phyloP scores from a whole-genome alignment of 352 stramenopile genomes.

The Phytophthora citricola region DNA sequence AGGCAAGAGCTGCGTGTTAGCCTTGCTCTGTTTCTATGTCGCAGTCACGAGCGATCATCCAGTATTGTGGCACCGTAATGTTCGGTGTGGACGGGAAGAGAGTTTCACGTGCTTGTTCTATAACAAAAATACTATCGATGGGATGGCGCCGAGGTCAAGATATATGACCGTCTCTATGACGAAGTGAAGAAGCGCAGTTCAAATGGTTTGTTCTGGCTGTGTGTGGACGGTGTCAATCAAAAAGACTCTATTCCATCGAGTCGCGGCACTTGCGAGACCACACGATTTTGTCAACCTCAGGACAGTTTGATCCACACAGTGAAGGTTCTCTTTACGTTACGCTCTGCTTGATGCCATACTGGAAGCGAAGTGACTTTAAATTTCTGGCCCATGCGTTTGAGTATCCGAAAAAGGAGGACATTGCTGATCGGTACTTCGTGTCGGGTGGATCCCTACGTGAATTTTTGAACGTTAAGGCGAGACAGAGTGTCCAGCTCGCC shows the following conservation, averaged over 20 bases:
- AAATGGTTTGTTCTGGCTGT: slow-evolving; percentile 4
- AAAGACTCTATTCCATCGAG: background rate
- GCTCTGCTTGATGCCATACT: slow-evolving; percentile 11
- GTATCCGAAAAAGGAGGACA: background rate
- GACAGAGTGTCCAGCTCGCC: background rate
- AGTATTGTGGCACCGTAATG: slow-evolving; percentile 11
- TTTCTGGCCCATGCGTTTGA: background rate
- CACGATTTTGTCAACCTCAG: slow-evolving; percentile 1
- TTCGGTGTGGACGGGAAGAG: background rate
- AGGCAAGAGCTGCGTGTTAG: slow-evolving; percentile 25
- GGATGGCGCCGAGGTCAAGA: background rate
- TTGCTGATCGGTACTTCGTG: slow-evolving; percentile 8
- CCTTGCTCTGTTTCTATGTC: slow-evolving; percentile 16
- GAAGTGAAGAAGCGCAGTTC: background rate
- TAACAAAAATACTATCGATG: slow-evolving; percentile 12
- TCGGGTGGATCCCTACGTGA: slow-evolving; percentile 14
- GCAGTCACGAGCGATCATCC: background rate
- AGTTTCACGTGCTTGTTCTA: slow-evolving; percentile 6
- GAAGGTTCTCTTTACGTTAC: slow-evolving; percentile 1
- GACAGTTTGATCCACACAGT: background rate
- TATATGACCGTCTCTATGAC: slow-evolving; percentile 1
- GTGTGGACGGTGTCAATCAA: slow-evolving; percentile 7
- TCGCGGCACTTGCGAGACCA: background rate
- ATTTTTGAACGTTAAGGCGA: background rate
- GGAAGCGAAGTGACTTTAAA: slow-evolving; percentile 8